These are phyloP conservation scores for Phaeotremella fagi DNA, from an alignment of 768 basidiomycete species.

Conservation along the genomic window DNA sequence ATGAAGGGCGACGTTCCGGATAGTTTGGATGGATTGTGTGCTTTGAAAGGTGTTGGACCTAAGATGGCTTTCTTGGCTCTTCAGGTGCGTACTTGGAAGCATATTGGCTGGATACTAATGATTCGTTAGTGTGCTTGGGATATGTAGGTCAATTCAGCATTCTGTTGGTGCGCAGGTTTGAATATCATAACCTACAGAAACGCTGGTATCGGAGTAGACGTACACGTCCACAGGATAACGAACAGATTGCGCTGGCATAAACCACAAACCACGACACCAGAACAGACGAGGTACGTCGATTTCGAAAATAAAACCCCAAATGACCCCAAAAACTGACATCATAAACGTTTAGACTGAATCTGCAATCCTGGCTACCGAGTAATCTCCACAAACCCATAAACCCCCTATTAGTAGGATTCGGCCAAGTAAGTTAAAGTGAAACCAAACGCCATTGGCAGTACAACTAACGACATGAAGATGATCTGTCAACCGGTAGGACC, in stretches of 20 bases:
- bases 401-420: constrained; percentile 46
- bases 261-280: constrained; percentile 74
- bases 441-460: neutral
- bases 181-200: constrained; percentile 54
- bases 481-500: constrained; percentile 47
- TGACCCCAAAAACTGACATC: neutral
- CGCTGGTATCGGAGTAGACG: constrained; percentile 88
- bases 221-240: constrained; percentile 92
- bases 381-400: constrained; percentile 46
- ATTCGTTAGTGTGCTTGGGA: constrained; percentile 1
- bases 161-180: neutral
- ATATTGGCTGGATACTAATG: neutral
- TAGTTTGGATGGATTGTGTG: constrained; percentile 80
- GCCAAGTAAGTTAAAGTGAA: constrained; percentile 21
- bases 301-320: no score
- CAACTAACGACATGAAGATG: neutral
- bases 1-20: constrained; percentile 74
- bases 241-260: constrained; percentile 91
- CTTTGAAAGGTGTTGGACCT: constrained; percentile 84
- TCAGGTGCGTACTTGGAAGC: constrained; percentile 64
- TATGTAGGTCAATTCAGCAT: constrained; percentile 12
- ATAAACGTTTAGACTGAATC: constrained; percentile 26
- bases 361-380: constrained; percentile 46
- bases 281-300: constrained; percentile 67
- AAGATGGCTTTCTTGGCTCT: constrained; percentile 91